A percentile compares a stretch with the other conserved stretches of the same genome.
Conservation (phyloP, 23 red algal species). For the Gracilaria vermiculophylla region DNA sequence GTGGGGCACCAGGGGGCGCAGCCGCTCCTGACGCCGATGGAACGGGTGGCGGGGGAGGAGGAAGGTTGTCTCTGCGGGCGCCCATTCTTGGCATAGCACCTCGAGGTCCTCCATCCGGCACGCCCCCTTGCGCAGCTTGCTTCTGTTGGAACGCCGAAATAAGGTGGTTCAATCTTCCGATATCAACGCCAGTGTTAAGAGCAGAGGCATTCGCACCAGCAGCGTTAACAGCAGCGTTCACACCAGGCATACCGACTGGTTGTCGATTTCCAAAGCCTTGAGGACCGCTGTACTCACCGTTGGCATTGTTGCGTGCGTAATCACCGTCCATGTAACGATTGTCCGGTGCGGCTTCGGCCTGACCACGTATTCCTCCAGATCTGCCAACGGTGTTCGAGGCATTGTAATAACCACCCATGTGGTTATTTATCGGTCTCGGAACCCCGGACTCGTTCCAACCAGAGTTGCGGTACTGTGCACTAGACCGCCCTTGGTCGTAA, state of each 20-base stretch:
- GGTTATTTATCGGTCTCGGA: neutral
- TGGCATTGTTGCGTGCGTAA: neutral
- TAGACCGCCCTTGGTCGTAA: neutral
- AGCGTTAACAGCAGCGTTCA: slow-evolving; percentile 3
- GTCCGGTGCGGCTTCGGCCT: neutral
- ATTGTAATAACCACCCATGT: neutral
- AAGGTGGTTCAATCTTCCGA: slow-evolving; percentile 23
- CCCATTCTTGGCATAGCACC: neutral
- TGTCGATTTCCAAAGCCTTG: slow-evolving; percentile 9
- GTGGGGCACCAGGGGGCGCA: neutral
- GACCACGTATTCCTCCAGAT: neutral
- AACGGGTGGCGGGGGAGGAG: neutral
- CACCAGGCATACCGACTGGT: neutral
- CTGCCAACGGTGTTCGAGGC: neutral
- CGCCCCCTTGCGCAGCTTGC: neutral
- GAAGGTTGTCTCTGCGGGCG: neutral
- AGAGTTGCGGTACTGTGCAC: neutral
- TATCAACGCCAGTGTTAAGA: slow-evolving; percentile 33
- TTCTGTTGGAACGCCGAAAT: slow-evolving; percentile 61
- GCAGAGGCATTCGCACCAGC: neutral
- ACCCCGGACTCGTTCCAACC: neutral
- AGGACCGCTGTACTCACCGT: neutral
- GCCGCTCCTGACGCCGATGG: neutral
- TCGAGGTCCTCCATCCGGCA: neutral
- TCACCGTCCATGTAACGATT: neutral